Conservation (phyloP, 768 basidiomycete species). For the Pulveroboletus sp. region DNA sequence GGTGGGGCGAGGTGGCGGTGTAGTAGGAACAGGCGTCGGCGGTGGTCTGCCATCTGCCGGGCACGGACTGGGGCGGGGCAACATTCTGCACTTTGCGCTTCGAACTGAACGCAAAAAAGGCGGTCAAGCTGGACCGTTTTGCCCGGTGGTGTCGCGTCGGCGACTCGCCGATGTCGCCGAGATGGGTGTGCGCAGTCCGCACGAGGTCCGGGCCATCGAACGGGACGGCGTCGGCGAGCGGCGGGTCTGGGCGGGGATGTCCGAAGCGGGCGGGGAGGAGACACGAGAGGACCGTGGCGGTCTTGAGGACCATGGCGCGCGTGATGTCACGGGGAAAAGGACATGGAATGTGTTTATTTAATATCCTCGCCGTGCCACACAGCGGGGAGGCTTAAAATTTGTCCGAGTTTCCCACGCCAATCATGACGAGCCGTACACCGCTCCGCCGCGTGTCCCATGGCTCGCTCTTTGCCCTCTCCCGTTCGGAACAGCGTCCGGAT, state of each 20-base stretch:
- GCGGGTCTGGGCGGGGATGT: too few species aligned
- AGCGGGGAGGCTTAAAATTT: constrained; percentile 8
- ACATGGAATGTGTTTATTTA: not conserved
- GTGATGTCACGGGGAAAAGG: constrained; percentile 11
- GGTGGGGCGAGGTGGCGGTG: constrained; percentile 49
- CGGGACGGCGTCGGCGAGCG: too few species aligned
- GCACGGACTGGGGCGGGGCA: constrained; percentile 6
- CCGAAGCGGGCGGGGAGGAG: constrained; percentile 39
- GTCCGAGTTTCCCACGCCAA: not conserved
- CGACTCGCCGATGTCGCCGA: constrained; percentile 65
- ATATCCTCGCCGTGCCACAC: constrained; percentile 24
- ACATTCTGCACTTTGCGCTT: constrained; percentile 15
- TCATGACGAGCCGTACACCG: constrained; percentile 59
- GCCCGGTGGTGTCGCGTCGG: constrained; percentile 37
- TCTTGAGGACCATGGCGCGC: constrained; percentile 40
- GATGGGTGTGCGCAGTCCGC: too few species aligned
- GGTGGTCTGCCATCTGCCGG: constrained; percentile 19
- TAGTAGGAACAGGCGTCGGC: constrained; percentile 47
- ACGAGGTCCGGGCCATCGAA: too few species aligned
- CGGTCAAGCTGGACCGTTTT: constrained; percentile 44
- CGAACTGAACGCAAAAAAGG: constrained; percentile 31
- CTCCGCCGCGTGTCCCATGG: constrained; percentile 89
- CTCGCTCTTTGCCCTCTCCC: constrained; percentile 82
- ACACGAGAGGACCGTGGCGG: constrained; percentile 30
- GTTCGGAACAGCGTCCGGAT: constrained; percentile 63